A percentile compares a stretch with the other conserved stretches of the same genome.
phyloP scores from a whole-genome alignment of 192 early-diverging fungal species.

The Coemansia sp. region DNA sequence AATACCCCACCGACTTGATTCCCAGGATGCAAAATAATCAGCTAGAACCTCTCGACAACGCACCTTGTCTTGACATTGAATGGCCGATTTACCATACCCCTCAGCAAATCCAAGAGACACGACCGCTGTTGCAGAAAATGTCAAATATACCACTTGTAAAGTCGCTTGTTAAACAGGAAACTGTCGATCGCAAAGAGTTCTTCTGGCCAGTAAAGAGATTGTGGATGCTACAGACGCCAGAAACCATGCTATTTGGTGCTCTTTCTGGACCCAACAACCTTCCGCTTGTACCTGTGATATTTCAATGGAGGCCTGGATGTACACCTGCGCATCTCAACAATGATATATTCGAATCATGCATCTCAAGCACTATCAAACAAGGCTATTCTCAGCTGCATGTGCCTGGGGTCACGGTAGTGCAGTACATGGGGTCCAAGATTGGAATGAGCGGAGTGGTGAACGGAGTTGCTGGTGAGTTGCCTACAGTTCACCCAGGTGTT shows the following conservation, averaged over 20 bases:
- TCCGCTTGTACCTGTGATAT: constrained; percentile 23
- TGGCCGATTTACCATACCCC: constrained; percentile 12
- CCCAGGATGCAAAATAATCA: background rate
- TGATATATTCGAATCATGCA: constrained; percentile 9
- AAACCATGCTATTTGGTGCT: constrained; percentile 26
- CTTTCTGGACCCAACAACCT: constrained; percentile 12
- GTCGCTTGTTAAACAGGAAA: background rate
- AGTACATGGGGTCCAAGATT: constrained; percentile 28
- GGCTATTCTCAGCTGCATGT: background rate
- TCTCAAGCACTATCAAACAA: background rate
- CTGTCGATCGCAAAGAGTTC: constrained; percentile 19
- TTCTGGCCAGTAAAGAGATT: constrained; percentile 30
- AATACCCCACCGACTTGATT: no score
- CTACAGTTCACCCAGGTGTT: constrained; percentile 23
- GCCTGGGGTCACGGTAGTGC: constrained; percentile 32
- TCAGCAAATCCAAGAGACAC: constrained; percentile 3
- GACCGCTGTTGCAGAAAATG: background rate
- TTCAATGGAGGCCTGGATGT: constrained; percentile 15
- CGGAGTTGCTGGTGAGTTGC: background rate
- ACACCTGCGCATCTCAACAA: constrained; percentile 22
- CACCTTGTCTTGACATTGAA: constrained; percentile 3
- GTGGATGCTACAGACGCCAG: constrained; percentile 20
- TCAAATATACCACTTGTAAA: background rate
- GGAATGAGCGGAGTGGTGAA: constrained; percentile 9
- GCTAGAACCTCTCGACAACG: background rate